Evolutionary conservation across 306 rosid species (phyloP).

Genomic region (Urtica urens): DNA sequence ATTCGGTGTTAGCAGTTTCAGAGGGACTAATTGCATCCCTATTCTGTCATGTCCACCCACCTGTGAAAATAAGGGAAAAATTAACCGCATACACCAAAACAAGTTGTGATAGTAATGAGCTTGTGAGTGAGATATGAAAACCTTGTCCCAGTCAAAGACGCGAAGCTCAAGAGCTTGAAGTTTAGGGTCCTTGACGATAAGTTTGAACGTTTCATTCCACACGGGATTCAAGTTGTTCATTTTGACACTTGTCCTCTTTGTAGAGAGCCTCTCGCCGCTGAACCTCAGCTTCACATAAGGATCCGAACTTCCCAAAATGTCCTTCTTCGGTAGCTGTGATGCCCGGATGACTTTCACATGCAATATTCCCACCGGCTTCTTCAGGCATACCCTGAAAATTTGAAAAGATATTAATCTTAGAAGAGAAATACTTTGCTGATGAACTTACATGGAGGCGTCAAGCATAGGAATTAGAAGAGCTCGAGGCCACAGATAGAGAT

Average conservation of each 20-base stretch:
- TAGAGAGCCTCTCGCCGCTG: slow-evolving; percentile 58
- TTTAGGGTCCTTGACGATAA: slow-evolving; percentile 68
- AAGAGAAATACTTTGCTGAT: neutral
- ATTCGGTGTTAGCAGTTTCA: slow-evolving; percentile 47
- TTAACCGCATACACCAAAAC: neutral
- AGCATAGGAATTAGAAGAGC: slow-evolving; percentile 59
- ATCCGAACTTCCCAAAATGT: slow-evolving; percentile 79
- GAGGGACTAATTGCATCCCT: slow-evolving; percentile 83
- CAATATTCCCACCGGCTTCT: slow-evolving; percentile 88
- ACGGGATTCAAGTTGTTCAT: slow-evolving; percentile 73
- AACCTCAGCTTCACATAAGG: slow-evolving; percentile 79
- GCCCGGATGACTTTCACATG: slow-evolving; percentile 88
- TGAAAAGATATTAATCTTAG: too few species aligned
- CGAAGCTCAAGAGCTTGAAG: slow-evolving; percentile 82
- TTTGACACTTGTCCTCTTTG: slow-evolving; percentile 69
- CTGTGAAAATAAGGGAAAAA: slow-evolving; percentile 23
- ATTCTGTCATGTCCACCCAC: slow-evolving; percentile 74
- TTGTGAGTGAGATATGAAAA: slow-evolving; percentile 7
- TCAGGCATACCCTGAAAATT: slow-evolving; percentile 48
- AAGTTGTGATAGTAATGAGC: neutral
- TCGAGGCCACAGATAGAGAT: slow-evolving; percentile 87
- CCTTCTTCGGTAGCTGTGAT: slow-evolving; percentile 65
- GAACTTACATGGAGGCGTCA: slow-evolving; percentile 62
- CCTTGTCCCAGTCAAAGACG: slow-evolving; percentile 98
- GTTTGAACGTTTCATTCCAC: slow-evolving; percentile 92